These are phyloP conservation scores for Botrytis medusae DNA, from an alignment of 2,329 filamentous ascomycete genomes.

Conservation along the genomic window DNA sequence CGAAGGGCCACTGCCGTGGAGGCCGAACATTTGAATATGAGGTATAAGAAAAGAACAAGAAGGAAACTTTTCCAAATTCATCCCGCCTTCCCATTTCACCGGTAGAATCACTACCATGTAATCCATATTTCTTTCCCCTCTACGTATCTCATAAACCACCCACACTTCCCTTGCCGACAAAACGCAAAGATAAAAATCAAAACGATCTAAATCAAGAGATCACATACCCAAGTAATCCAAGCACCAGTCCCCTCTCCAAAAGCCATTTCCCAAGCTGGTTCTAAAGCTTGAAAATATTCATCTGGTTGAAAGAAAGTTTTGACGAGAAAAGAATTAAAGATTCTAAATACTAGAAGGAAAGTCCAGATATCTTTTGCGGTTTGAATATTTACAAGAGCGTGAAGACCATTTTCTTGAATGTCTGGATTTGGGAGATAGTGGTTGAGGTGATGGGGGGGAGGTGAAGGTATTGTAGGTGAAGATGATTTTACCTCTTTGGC, in stretches of 20 bases:
- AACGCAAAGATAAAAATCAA: neutral
- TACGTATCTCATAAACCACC: neutral
- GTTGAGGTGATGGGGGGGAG: neutral
- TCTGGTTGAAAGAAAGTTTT: conserved; percentile 97
- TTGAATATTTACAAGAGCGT: conserved; percentile 35
- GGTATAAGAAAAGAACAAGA: neutral
- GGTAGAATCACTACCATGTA: neutral
- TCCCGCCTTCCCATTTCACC: too few relatives aligned
- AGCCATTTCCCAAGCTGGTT: conserved; percentile 87
- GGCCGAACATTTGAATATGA: neutral
- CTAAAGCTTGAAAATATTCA: conserved; percentile 93
- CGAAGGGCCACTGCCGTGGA: conserved; percentile 11
- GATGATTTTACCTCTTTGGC: neutral
- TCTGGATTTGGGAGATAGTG: neutral
- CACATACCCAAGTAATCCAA: conserved; percentile 91
- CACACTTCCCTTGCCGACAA: neutral
- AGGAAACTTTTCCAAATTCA: neutral
- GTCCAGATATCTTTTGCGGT: conserved; percentile 35
- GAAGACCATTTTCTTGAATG: conserved; percentile 29
- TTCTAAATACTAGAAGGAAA: conserved; percentile 63
- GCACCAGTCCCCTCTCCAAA: conserved; percentile 77
- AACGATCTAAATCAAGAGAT: neutral
- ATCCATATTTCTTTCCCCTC: neutral
- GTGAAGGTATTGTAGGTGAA: neutral
- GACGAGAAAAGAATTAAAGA: conserved; percentile 75